These are phyloP conservation scores for Theileria annulata DNA, from an alignment of 169 alveolate genomes.

Conservation along the genomic window DNA sequence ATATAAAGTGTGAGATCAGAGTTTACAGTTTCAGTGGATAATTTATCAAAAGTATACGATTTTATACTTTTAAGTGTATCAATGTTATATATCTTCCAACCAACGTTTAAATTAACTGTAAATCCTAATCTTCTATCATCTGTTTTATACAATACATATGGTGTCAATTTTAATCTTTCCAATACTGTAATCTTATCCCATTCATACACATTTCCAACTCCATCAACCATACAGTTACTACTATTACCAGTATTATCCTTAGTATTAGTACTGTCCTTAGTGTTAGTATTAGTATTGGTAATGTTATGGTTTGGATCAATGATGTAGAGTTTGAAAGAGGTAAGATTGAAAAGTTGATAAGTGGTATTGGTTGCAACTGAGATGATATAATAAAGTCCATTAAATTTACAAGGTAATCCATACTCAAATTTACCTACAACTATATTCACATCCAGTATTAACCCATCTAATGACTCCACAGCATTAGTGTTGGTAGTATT, in stretches of 20 bases:
- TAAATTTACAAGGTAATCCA: constrained; percentile 78
- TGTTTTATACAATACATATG: neutral
- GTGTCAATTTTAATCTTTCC: constrained; percentile 1
- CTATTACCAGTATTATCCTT: constrained; percentile 25
- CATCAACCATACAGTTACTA: neutral
- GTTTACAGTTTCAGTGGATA: neutral
- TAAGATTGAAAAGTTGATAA: constrained; percentile 77
- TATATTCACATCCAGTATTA: constrained; percentile 73
- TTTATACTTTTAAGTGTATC: constrained; percentile 7
- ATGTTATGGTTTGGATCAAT: constrained; percentile 29
- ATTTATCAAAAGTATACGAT: neutral
- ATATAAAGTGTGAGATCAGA: neutral
- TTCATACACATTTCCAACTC: constrained; percentile 39
- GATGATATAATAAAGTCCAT: constrained; percentile 78
- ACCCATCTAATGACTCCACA: constrained; percentile 35
- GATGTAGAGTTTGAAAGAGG: constrained; percentile 69
- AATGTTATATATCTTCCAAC: constrained; percentile 7
- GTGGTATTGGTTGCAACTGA: constrained; percentile 77
- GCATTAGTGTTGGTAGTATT: constrained; percentile 35
- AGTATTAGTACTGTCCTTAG: constrained; percentile 32
- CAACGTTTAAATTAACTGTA: neutral
- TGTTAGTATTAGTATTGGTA: too few species aligned
- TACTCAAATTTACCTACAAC: constrained; percentile 78
- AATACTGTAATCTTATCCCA: neutral
- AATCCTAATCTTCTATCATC: constrained; percentile 15